Base-by-base conservation (phyloP, 257 asterid species). In the Handroanthus guayacan region DNA sequence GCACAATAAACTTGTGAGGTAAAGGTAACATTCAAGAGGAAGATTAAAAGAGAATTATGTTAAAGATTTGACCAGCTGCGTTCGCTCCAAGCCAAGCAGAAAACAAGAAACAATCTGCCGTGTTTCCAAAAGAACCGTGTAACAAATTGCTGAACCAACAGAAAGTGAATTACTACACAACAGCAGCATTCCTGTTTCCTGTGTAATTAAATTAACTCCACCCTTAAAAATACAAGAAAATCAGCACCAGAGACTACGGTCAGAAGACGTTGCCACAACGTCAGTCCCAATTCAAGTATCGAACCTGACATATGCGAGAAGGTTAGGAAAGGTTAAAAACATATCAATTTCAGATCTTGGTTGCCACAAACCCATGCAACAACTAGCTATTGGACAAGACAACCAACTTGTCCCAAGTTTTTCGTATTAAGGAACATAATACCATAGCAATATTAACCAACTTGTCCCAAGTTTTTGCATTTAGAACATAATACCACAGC, bases 141-240 rank as follows among this genome's bases (percentile, higher is more conserved):
- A 43, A 41, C 37, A 71, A 56, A 18, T 20, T 10, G 52, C 50
- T 9, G 48, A 45, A 9, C 37, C 68, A 67, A 63, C 39, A 37
- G 11, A 18, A 63, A 55, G 48, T 56, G 12, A 65, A 41, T 25
- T 25, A 7, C 43, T 25, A 55, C 13, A 31, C n/a, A 13, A 67
- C 39, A 58, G 41, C 63, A 65, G 36, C 74, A 52, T 55, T 37
- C 41, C 67, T n/a, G 54, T 65, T 55, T 37, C 41, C 67, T n/a
- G 54, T 18, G 9, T 17, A 43, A 66, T 54, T 31, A 2, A 7
- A 55, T 41, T 37, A 75, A 63, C 37, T 74, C 37, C 74, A 34
- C 61, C 64, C 64, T 54, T 10, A 14, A 56, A 71, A 55, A 9
- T 3, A 11, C 6, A 2, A 7, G 13, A 16, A 70, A 54, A 17